Evolutionary conservation across 2,329 filamentous ascomycete species (phyloP).

Genomic region (Gremmenia infestans): DNA sequence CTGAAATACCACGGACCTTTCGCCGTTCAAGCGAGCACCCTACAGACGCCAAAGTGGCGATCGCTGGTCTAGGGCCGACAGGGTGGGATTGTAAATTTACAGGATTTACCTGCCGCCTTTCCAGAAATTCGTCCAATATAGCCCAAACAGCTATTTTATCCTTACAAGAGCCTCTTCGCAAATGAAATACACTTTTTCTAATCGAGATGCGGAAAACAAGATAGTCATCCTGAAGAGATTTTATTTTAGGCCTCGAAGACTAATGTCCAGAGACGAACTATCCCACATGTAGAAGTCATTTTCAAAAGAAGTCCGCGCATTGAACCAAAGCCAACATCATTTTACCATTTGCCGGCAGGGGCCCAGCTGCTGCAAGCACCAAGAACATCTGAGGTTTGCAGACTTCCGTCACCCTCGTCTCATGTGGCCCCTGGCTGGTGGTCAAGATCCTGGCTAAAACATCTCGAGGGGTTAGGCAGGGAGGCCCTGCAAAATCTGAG

Average conservation of each 20-base stretch:
- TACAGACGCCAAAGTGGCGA: conserved; percentile 26
- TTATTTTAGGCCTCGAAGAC: too few species aligned
- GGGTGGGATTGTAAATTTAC: conserved; percentile 8
- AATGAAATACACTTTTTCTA: too few species aligned
- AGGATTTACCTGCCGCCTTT: conserved; percentile 20
- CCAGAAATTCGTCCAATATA: conserved; percentile 24
- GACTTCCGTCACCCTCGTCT: conserved; percentile 31
- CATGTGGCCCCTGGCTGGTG: conserved; percentile 25
- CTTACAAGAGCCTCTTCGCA: conserved; percentile 16
- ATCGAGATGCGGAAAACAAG: neutral
- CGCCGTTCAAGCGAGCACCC: conserved; percentile 26
- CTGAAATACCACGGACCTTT: conserved; percentile 28
- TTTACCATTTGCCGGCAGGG: conserved; percentile 17
- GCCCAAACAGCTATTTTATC: conserved; percentile 22
- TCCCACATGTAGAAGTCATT: conserved; percentile 9
- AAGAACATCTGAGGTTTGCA: conserved; percentile 6
- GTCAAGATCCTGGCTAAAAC: conserved; percentile 30
- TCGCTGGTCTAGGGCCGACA: conserved; percentile 19
- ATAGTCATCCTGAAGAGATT: too few species aligned
- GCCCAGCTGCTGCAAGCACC: conserved; percentile 6
- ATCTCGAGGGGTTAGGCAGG: conserved; percentile 27
- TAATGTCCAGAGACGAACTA: neutral
- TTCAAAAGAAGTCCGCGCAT: conserved; percentile 11
- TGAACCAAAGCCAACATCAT: conserved; percentile 4
- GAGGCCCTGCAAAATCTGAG: conserved; percentile 25